Evolutionary conservation across 2,329 filamentous ascomycete species (phyloP), one percentile per base, ranked within the genome.

Genomic region (Xylaria sp.): DNA sequence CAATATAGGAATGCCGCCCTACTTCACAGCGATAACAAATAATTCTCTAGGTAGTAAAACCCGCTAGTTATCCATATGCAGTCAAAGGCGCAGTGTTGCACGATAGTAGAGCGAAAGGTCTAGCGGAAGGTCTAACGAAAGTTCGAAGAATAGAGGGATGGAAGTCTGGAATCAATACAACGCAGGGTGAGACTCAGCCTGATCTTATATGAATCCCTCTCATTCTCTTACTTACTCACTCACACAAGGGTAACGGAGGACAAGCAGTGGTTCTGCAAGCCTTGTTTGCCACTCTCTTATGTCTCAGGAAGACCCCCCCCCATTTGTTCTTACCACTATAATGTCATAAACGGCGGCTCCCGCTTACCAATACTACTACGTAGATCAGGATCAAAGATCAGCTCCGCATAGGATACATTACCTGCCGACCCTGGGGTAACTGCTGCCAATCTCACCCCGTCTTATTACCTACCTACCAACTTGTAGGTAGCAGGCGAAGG

Each of bases 221-320:
- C 48, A 27, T 35, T 25, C 35, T 13, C 54, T 18, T 18, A 18
- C 5, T 44, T 35, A 32, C 48, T n/a, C 55, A 37, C 48, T 16
- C 54, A 53, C 42, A 27, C 40, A 57, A 48, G 32, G 40, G 18
- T 40, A 29, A 48, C 51, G 40, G 50, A 21, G 27, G 51, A 50
- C 35, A 32, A 29, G 42, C 25, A 32, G 25, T 48, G 10, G 62
- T 64, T 42, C 55, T 13, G 40, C 57, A 60, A 53, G 57, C 63
- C 37, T 60, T 58, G 37, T 48, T 55, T 55, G 29, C 29, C 57
- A 65, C 51, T 18, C 23, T 42, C 25, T 4, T 27, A 16, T 16
- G 12, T 9, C 37, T 23, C 16, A 58, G 55, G 37, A 29, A 44
- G 37, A 32, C 6, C 37, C 8, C 37, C 8, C 37, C 55, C 55